Conservation (phyloP, 2,329 filamentous ascomycete species). For the Aspergillus fructus region DNA sequence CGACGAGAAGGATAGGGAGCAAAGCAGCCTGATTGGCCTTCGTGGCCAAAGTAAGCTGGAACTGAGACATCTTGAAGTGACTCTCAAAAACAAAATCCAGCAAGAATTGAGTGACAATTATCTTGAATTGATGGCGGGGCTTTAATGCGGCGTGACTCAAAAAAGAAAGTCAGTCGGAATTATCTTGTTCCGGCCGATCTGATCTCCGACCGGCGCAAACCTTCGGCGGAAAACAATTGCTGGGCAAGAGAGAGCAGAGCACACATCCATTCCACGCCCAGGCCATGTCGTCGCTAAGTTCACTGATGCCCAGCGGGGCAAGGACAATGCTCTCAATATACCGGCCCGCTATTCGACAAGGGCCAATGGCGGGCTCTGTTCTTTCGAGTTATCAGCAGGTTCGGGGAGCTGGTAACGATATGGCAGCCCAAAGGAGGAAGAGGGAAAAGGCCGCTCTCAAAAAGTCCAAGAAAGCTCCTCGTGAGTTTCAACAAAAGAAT, state of each 20-base stretch:
- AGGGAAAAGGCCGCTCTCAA: slow-evolving; percentile 52
- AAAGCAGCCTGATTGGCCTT: slow-evolving; percentile 42
- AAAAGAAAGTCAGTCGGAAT: slow-evolving; percentile 21
- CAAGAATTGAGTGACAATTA: not conserved
- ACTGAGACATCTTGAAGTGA: slow-evolving; percentile 31
- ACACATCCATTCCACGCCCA: not conserved
- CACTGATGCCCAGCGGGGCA: slow-evolving; percentile 35
- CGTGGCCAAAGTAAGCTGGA: slow-evolving; percentile 37
- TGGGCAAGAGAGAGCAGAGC: not conserved
- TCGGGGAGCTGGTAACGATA: slow-evolving; percentile 37
- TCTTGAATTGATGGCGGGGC: slow-evolving; percentile 24
- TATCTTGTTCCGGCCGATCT: slow-evolving; percentile 31
- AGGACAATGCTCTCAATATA: slow-evolving; percentile 35
- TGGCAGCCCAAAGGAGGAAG: slow-evolving; percentile 40
- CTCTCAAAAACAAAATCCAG: slow-evolving; percentile 4
- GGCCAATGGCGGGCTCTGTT: slow-evolving; percentile 30
- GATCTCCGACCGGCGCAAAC: slow-evolving; percentile 20
- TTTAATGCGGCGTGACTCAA: slow-evolving; percentile 5
- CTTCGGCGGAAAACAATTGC: slow-evolving; percentile 35
- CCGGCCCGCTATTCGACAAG: slow-evolving; percentile 28
- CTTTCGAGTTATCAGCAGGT: slow-evolving; percentile 34
- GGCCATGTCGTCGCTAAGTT: slow-evolving; percentile 37
- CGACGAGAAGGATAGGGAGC: slow-evolving; percentile 43
- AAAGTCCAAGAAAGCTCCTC: slow-evolving; percentile 63
- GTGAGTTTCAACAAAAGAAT: slow-evolving; percentile 63